These are phyloP conservation scores for Stephania cephalantha DNA, from an alignment of 164 flowering plant genomes.

Conservation along the genomic window DNA sequence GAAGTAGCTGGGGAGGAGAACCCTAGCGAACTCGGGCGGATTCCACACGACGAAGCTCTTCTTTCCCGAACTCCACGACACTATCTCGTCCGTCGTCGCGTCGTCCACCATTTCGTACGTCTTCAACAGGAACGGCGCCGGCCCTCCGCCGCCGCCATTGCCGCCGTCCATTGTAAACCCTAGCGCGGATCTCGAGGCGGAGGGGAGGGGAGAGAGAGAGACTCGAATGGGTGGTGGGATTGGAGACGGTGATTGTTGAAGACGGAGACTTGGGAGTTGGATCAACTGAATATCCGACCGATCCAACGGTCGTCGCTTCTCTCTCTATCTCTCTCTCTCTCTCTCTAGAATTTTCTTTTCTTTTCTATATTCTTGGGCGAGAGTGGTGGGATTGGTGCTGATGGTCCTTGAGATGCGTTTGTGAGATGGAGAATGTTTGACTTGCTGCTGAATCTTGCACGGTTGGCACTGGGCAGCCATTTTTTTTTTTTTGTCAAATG, in stretches of 20 bases:
- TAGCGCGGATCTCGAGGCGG: not conserved
- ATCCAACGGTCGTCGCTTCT: not conserved
- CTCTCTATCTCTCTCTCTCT: not conserved
- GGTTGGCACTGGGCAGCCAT: too few species aligned
- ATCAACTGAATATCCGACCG: not conserved
- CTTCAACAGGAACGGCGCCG: constrained; percentile 77
- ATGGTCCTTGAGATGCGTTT: not conserved
- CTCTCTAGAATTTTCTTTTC: not conserved
- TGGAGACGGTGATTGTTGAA: too few species aligned
- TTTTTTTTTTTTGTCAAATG: too few species aligned
- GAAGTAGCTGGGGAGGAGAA: constrained; percentile 69
- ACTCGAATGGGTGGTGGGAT: too few species aligned
- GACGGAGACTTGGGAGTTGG: too few species aligned
- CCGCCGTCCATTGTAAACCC: constrained; percentile 20
- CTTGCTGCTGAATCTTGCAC: too few species aligned
- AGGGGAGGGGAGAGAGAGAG: not conserved
- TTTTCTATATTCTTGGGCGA: too few species aligned
- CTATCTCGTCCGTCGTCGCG: constrained; percentile 59
- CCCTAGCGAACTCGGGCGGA: constrained; percentile 62
- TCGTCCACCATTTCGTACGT: constrained; percentile 90
- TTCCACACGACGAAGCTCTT: constrained; percentile 83
- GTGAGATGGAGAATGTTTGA: not conserved
- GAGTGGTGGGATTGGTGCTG: too few species aligned
- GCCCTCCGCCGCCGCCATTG: constrained; percentile 41
- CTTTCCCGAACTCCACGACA: constrained; percentile 60